These are phyloP conservation scores for Ceratobasidium sp. DNA, from an alignment of 1,284 basidiomycete species.

Conservation along the genomic window DNA sequence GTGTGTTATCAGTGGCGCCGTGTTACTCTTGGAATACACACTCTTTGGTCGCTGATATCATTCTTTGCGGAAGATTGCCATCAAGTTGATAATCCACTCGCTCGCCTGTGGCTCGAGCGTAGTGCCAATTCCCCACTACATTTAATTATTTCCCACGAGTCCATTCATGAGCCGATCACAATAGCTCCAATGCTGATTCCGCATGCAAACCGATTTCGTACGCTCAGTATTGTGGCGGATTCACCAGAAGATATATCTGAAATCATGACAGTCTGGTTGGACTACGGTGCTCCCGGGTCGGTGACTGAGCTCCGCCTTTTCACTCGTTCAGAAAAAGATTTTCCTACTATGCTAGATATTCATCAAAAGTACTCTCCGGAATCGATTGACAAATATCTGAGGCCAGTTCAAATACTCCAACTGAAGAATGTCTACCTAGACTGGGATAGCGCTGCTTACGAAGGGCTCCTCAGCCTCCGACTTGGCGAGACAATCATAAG, in stretches of 20 bases:
- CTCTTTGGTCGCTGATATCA: background rate
- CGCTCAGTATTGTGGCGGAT: background rate
- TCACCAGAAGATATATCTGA: background rate
- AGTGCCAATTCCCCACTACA: background rate
- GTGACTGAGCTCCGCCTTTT: background rate
- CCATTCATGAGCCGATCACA: background rate
- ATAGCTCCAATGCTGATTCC: background rate
- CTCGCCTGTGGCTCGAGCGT: background rate
- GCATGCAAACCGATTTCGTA: background rate
- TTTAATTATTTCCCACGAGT: background rate
- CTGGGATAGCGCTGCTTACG: background rate
- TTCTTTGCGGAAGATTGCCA: background rate
- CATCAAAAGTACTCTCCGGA: too few species aligned
- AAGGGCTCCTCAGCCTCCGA: background rate
- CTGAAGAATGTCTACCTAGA: background rate
- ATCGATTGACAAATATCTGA: background rate
- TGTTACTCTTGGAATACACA: background rate
- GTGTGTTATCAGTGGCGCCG: conserved; percentile 7
- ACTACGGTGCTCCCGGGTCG: background rate
- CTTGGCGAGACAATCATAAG: background rate
- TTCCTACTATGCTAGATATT: background rate
- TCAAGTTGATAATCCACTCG: background rate
- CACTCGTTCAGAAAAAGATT: background rate
- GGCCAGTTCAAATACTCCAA: background rate
- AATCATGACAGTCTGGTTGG: background rate